These are phyloP conservation scores for Penicillium turbatum DNA, from an alignment of 495 filamentous ascomycete genomes.

Conservation along the genomic window DNA sequence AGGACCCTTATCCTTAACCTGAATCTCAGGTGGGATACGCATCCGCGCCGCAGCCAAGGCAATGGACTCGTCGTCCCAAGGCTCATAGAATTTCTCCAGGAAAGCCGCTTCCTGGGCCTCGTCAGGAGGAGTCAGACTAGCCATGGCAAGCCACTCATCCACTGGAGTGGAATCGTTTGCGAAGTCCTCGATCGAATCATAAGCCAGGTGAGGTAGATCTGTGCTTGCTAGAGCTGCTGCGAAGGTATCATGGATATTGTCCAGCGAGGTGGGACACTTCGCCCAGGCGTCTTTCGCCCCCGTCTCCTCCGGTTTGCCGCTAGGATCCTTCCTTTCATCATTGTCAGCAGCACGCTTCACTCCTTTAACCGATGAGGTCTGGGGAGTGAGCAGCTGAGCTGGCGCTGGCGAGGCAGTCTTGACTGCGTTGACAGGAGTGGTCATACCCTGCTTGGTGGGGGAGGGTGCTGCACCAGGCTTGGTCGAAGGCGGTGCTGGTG, in stretches of 20 bases:
- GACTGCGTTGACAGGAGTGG: conserved; percentile 33
- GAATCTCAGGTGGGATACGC: conserved; percentile 14
- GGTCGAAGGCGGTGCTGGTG: conserved; percentile 6
- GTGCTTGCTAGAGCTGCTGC: conserved; percentile 29
- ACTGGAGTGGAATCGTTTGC: conserved; percentile 42
- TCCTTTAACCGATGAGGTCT: conserved; percentile 26
- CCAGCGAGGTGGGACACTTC: conserved; percentile 39
- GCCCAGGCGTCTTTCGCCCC: conserved; percentile 39
- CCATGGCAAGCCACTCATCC: conserved; percentile 32
- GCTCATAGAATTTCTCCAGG: conserved; percentile 12
- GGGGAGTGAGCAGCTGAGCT: conserved; percentile 41
- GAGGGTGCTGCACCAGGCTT: conserved; percentile 28
- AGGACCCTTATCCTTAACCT: conserved; percentile 4
- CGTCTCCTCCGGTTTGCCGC: conserved; percentile 15
- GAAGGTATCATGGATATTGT: conserved; percentile 43
- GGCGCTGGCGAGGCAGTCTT: conserved; percentile 42
- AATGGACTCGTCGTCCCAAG: conserved; percentile 20
- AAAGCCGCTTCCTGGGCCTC: conserved; percentile 11
- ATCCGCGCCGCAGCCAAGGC: conserved; percentile 14
- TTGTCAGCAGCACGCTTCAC: conserved; percentile 26
- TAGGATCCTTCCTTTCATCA: conserved; percentile 30
- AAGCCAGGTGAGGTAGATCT: conserved; percentile 23
- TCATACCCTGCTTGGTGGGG: conserved; percentile 33
- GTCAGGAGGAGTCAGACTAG: conserved; percentile 33
- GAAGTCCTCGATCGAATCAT: conserved; percentile 40